Base-by-base conservation (phyloP, 768 basidiomycete genomes). In the Mycena rebaudengoi region DNA sequence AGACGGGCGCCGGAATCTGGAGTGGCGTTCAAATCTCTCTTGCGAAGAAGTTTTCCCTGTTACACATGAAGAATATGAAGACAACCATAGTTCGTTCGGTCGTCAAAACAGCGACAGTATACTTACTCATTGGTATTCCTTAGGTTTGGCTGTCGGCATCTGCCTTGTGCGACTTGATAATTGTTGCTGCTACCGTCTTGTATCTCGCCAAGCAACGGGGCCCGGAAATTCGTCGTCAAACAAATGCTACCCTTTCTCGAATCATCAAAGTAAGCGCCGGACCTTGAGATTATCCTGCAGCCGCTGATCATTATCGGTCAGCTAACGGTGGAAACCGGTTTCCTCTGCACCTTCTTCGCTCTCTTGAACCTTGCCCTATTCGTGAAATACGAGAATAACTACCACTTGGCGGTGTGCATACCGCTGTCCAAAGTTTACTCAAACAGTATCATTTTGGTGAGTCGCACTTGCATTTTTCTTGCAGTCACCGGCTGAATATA, bases 341-440 rank as follows among this genome's bases (percentile, higher is more conserved):
- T 62, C 16, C 30, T 70, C 30, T 65, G 62, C 23, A 65, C 69
- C 4, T 23, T 60, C 8, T 40, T 61, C 4, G 67, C 67, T 20
- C 12, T 59, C 12, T 25, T 69, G 4, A 64, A 70, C 39, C 62
- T 70, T 16, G 50, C 40, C 16, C 62, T 70, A 2, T 70, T 66
- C 49, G 39, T 30, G 29, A 51, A 10, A 10, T 61, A 40, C 41
- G n/a, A n/a, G n/a, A 28, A 37, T 18, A 57, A 52, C 41, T 66
- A 62, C 20, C 64, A 66, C 33, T 7, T 66, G 39, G 20, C 52
- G 40, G 3, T 61, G 12, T 60, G 59, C 53, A 55, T 46, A 7
- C 32, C 20, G 5, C n/a, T 66, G 1, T 62, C 60, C 16, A 66
- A 66, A 28, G 14, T 51, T 10, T 66, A 66, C 21, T 61, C 59